These are phyloP conservation scores for Flaveria brownii DNA, from an alignment of 129 eudicot species.

Conservation along the genomic window DNA sequence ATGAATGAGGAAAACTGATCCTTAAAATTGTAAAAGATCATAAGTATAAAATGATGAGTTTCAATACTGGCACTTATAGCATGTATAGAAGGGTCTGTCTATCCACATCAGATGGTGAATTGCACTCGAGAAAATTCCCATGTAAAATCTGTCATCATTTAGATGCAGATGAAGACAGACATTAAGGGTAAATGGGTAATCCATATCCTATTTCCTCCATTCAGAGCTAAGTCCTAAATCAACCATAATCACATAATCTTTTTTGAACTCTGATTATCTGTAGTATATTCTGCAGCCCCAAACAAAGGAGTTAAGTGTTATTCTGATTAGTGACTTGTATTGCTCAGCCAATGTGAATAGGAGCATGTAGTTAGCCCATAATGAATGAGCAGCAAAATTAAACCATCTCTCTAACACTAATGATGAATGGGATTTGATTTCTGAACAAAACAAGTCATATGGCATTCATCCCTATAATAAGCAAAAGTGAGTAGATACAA, in stretches of 20 bases:
- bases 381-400: too few relatives aligned
- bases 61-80: not conserved
- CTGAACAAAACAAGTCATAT: too few relatives aligned
- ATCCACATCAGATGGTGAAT: not conserved
- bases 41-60: not conserved
- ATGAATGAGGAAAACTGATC: constrained; percentile 6
- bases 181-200: too few relatives aligned
- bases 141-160: not conserved
- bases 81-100: not conserved
- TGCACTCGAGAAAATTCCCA: not conserved
- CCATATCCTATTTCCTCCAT: not conserved
- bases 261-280: too few relatives aligned
- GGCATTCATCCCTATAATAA: too few relatives aligned
- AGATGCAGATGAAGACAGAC: not conserved
- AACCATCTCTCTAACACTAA: too few relatives aligned
- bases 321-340: too few relatives aligned
- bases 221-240: not conserved
- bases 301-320: too few relatives aligned
- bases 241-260: not conserved
- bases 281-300: not conserved
- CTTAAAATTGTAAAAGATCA: not conserved
- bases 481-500: too few relatives aligned
- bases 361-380: too few relatives aligned
- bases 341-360: too few relatives aligned
- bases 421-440: too few relatives aligned